Conservation (phyloP, 2,329 filamentous ascomycete species). For the Curvularia sp. region DNA sequence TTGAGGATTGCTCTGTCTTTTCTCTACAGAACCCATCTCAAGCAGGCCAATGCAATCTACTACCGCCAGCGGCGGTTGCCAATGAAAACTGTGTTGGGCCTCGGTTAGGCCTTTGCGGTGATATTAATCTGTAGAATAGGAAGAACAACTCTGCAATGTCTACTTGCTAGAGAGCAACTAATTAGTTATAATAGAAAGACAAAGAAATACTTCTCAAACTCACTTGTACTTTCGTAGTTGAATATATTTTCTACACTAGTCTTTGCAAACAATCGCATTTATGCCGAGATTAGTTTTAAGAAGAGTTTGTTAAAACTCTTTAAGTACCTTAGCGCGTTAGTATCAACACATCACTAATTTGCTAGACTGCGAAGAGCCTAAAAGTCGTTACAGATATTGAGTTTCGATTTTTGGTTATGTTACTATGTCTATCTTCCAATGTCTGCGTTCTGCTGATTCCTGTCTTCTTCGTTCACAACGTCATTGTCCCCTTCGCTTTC, state of each 20-base stretch:
- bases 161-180: no score
- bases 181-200: no score
- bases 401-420: constrained; percentile 4
- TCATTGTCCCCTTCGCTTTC: constrained; percentile 8
- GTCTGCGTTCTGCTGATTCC: constrained; percentile 15
- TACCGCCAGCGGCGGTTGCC: constrained; percentile 4
- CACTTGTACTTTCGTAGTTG: no score
- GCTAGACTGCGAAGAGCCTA: constrained; percentile 1
- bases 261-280: no score
- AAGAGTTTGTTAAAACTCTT: no score
- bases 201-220: no score
- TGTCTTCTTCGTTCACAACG: constrained; percentile 12
- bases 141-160: no score
- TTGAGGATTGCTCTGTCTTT: constrained; percentile 61
- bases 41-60: constrained; percentile 5
- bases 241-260: no score
- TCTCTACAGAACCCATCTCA: constrained; percentile 18
- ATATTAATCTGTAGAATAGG: constrained; percentile 14
- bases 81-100: constrained; percentile 13
- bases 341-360: background rate
- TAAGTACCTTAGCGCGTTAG: no score
- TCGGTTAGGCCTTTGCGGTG: constrained; percentile 7
- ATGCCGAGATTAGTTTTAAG: no score
- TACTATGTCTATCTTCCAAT: constrained; percentile 15
- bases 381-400: constrained; percentile 4